Conservation (phyloP, 108 stramenopile genomes). For the Chaetoceros muelleri region DNA sequence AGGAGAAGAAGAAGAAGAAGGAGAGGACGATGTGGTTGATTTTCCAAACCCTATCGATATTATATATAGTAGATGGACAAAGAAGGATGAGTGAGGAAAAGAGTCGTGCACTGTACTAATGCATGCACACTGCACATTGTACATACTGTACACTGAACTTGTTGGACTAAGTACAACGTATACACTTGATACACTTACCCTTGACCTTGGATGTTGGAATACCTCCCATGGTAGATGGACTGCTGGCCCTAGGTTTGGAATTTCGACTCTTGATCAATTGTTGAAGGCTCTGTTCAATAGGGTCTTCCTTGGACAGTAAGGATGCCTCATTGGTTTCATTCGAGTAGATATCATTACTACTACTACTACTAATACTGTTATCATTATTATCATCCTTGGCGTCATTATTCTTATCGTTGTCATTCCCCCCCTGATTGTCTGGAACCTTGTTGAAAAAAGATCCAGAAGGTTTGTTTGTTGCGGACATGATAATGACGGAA, state of each 20-base stretch:
- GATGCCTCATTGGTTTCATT: neutral
- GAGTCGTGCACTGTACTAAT: neutral
- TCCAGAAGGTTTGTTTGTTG: constrained; percentile 23
- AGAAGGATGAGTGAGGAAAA: neutral
- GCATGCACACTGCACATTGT: neutral
- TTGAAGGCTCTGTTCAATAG: constrained; percentile 15
- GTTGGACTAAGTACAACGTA: neutral
- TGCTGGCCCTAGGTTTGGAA: constrained; percentile 12
- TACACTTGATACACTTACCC: constrained; percentile 18
- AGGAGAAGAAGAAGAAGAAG: neutral
- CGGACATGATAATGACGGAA: too few species aligned
- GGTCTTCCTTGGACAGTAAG: neutral
- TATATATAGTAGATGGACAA: neutral
- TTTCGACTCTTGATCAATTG: constrained; percentile 21
- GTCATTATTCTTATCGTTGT: constrained; percentile 6
- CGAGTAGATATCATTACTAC: constrained; percentile 1
- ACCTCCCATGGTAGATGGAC: constrained; percentile 39
- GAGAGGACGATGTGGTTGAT: neutral
- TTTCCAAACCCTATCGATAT: neutral
- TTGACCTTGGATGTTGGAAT: constrained; percentile 21
- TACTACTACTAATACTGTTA: neutral
- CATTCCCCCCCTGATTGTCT: constrained; percentile 11
- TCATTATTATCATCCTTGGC: neutral
- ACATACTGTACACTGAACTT: neutral
- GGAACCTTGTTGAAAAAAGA: constrained; percentile 48